phyloP scores from a whole-genome alignment of 257 asterid genomes.

The Solanum sitiens region DNA sequence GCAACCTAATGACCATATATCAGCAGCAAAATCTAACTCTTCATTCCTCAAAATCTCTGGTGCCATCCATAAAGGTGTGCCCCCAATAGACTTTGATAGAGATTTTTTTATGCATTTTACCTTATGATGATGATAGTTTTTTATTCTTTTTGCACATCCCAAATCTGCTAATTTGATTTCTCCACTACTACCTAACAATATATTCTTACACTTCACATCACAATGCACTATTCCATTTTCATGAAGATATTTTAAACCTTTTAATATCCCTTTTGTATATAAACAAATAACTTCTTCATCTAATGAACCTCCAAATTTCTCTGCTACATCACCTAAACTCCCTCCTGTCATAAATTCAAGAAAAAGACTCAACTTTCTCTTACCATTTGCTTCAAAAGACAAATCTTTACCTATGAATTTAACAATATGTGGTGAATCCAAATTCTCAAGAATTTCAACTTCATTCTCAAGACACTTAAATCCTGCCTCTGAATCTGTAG shows the following conservation, averaged over 20 bases:
- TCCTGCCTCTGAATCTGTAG: slow-evolving; percentile 30
- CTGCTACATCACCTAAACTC: slow-evolving; percentile 33
- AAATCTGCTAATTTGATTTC: slow-evolving; percentile 40
- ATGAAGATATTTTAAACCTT: slow-evolving; percentile 35
- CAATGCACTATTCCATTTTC: slow-evolving; percentile 36
- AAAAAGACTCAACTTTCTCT: slow-evolving; percentile 16
- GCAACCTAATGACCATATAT: slow-evolving; percentile 65
- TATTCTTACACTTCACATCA: slow-evolving; percentile 48
- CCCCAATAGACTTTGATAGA: slow-evolving; percentile 15
- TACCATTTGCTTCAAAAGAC: slow-evolving; percentile 6
- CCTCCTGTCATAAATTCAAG: slow-evolving; percentile 58
- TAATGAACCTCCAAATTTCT: slow-evolving; percentile 37
- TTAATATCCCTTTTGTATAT: slow-evolving; percentile 36
- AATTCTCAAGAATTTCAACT: slow-evolving; percentile 26
- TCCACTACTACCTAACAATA: slow-evolving; percentile 32
- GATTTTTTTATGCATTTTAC: background rate
- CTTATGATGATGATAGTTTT: background rate
- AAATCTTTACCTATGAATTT: slow-evolving; percentile 31
- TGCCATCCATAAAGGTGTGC: slow-evolving; percentile 70
- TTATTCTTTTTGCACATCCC: slow-evolving; percentile 29
- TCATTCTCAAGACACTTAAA: slow-evolving; percentile 33
- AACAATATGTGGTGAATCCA: slow-evolving; percentile 34
- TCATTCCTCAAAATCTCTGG: slow-evolving; percentile 43
- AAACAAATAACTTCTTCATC: slow-evolving; percentile 32
- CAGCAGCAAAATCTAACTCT: slow-evolving; percentile 20